These are phyloP conservation scores for Carex myosuroides DNA, from an alignment of 176 grass and related monocot genomes.

Conservation along the genomic window DNA sequence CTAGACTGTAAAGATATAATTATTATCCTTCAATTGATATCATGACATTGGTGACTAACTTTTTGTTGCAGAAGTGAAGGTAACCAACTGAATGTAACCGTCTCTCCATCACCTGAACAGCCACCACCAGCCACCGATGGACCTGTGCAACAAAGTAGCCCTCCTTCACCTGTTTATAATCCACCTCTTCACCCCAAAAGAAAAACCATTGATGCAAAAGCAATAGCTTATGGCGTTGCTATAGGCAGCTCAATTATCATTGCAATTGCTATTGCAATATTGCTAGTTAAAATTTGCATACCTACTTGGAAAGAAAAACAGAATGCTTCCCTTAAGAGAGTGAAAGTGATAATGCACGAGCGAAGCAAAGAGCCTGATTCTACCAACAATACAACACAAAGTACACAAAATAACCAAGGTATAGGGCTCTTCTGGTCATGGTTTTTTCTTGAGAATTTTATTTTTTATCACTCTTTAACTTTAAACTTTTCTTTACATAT, in stretches of 20 bases:
- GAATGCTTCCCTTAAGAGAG: slow-evolving; percentile 2
- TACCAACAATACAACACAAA: not conserved
- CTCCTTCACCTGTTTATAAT: slow-evolving; percentile 18
- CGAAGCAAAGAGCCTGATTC: not conserved
- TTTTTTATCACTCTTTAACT: not conserved
- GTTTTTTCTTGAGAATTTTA: not conserved
- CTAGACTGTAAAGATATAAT: not conserved
- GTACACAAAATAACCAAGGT: slow-evolving; percentile 17
- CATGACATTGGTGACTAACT: not conserved
- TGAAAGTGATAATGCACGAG: not conserved
- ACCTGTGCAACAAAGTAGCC: slow-evolving; percentile 5
- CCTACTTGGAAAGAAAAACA: slow-evolving; percentile 16
- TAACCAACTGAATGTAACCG: slow-evolving; percentile 28
- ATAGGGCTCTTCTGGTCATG: not conserved
- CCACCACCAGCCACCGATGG: not conserved
- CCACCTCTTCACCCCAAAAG: slow-evolving; percentile 1
- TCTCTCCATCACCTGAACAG: slow-evolving; percentile 28
- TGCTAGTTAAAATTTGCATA: slow-evolving; percentile 19
- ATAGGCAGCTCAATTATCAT: slow-evolving; percentile 16
- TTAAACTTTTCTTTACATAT: not conserved
- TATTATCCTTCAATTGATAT: not conserved
- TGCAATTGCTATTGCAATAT: slow-evolving; percentile 24
- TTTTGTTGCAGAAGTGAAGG: slow-evolving; percentile 30
- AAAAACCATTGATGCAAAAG: slow-evolving; percentile 15
- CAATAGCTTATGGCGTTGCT: slow-evolving; percentile 10